A percentile compares a stretch with the other conserved stretches of the same genome.
Conservation (phyloP, 2,329 filamentous ascomycete species). For the Didymella keratinophila region DNA sequence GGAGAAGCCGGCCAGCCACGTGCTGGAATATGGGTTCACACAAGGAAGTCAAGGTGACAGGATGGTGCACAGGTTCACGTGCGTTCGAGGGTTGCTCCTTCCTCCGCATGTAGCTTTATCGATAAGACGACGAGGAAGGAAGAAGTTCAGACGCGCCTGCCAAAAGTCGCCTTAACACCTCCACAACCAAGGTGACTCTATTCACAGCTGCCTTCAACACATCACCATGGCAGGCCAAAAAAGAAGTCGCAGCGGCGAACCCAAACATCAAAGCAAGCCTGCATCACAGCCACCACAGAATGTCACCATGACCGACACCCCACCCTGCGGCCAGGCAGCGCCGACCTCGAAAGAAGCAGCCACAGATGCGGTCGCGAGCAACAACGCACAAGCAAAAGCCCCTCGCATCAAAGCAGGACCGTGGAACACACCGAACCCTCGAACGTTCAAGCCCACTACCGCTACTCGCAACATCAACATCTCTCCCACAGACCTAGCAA, state of each 20-base stretch:
- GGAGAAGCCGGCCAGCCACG: not conserved
- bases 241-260: constrained; percentile 33
- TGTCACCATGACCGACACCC: not conserved
- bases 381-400: constrained; percentile 2
- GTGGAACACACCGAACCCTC: not conserved
- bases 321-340: constrained; percentile 20
- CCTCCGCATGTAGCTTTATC: constrained; percentile 17
- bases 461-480: no score
- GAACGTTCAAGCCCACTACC: not conserved
- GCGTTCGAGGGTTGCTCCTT: not conserved
- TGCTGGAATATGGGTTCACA: not conserved
- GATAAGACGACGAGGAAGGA: constrained; percentile 19
- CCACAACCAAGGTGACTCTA: not conserved
- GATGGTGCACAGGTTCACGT: no score
- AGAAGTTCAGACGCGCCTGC: constrained; percentile 24
- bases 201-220: not conserved
- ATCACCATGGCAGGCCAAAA: constrained; percentile 36
- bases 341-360: constrained; percentile 26
- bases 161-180: constrained; percentile 3
- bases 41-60: not conserved
- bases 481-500: not conserved
- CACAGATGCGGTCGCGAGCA: constrained; percentile 1
- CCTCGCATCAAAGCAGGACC: constrained; percentile 6
- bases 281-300: not conserved
- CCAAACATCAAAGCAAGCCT: constrained; percentile 21